Evolutionary conservation across 768 basidiomycete genomes (phyloP), one percentile per base, ranked within the genome.

Genomic region (Leccinum subgranulosum): DNA sequence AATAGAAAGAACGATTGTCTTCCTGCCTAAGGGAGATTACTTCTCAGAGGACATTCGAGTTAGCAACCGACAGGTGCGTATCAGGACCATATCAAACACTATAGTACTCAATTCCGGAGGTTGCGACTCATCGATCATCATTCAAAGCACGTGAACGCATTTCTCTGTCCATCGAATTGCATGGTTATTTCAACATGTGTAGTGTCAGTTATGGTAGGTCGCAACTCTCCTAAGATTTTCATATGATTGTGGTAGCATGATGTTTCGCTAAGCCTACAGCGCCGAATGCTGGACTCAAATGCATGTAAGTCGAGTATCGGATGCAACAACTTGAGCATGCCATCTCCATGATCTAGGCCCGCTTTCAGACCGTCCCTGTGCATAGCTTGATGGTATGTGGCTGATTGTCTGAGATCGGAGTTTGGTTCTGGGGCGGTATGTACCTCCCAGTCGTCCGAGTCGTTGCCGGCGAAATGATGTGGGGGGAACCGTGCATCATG

Each of bases 191-290:
- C 43, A 45, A 6, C 7, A 10, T 39, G n/a, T 39, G 39, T 19
- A 31, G n/a, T 48, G 50, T 59, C 49, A 75, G 76, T 19, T 71
- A 68, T 57, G 69, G 73, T 66, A 34, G 29, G 46, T 4, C 4
- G 19, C 17, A 33, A 21, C 28, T 21, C 28, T 53, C 19, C 43
- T 10, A 15, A 53, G 10, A 15, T 19, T 19, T 49, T 17, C 27
- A 28, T 12, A 48, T 1, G 15, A 49, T 19, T n/a, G 52, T 45
- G 21, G 14, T 9, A 9, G 25, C 3, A 6, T 29, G 10, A 21
- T 11, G 14, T 50, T n/a, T 27, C 25, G 7, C 17, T 36, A 14
- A 28, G 36, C 9, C 10, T 43, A 23, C 25, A 46, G 17, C 10
- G 28, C 19, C 23, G 28, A 53, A 11, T 17, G 28, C 17, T 43